Evolutionary conservation across 2,329 filamentous ascomycete species (phyloP), one percentile per base, ranked within the genome.

Genomic region (Cadophora gregata): DNA sequence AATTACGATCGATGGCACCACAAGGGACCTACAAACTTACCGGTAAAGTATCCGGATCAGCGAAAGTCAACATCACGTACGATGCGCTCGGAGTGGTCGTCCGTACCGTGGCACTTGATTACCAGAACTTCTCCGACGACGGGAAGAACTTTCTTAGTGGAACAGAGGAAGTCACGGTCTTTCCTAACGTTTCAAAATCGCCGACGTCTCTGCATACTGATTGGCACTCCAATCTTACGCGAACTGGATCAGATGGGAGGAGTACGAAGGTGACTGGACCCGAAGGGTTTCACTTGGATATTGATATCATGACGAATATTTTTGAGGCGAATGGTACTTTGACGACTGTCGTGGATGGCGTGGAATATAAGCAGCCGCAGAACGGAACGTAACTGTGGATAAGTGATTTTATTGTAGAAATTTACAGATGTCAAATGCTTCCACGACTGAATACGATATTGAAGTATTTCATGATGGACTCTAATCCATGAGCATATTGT

Each of bases 311-410:
- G 69, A 70, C 65, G 4, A 82, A 82, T 48, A 74, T 79, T 0
- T 81, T 82, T 68, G 66, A 79, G 8, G 79, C 80, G 0, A 81
- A 78, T 65, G 81, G 81, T 1, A 82, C 79, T 36, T 31, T 61
- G 38, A 61, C 42, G 14, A 61, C 59, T 29, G 45, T 45, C 12
- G 36, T 61, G 24, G 42, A 61, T 21, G 59, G 42, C 6, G 27
- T 47, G 8, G 38, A 24, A 8, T 61, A 47, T 16, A 19, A 2
- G 6, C 59, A 61, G 42, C 59, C 61, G 53, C n/a, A 51, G 27
- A 56, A 48, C 48, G 61, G 48, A 16, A 19, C 38, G 12, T 42
- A 42, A 16, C n/a, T 33, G 31, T 33, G 31, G 10, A 10, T 5
- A 6, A 33, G 31, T 33, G n/a, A n/a, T n/a, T n/a, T n/a, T n/a